Conservation (phyloP, 306 rosid species). For the Rosa multiflora region DNA sequence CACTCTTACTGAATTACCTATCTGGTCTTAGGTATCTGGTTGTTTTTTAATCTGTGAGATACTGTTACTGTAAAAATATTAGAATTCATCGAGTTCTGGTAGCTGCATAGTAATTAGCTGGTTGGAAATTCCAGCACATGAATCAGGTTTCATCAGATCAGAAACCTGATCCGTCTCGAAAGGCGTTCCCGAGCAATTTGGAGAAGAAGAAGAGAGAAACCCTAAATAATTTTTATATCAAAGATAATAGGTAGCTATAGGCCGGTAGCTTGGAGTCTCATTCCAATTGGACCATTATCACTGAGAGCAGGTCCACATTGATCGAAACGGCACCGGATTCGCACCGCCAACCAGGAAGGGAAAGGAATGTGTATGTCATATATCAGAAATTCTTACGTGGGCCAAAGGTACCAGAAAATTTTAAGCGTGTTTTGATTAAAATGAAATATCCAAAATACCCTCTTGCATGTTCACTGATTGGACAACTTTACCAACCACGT, state of each 20-base stretch:
- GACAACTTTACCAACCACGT: too few species aligned
- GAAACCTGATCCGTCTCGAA: slow-evolving; percentile 63
- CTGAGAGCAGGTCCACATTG: slow-evolving; percentile 28
- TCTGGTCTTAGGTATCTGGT: neutral
- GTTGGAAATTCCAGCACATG: slow-evolving; percentile 48
- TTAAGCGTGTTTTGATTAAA: too few species aligned
- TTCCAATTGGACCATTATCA: slow-evolving; percentile 24
- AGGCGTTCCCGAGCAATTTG: slow-evolving; percentile 36
- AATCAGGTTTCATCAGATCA: slow-evolving; percentile 38
- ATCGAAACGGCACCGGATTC: slow-evolving; percentile 27
- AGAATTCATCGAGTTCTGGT: neutral
- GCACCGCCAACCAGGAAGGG: slow-evolving; percentile 43
- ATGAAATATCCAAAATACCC: too few species aligned
- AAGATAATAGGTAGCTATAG: neutral
- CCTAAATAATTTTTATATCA: slow-evolving; percentile 4
- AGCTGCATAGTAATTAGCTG: slow-evolving; percentile 37
- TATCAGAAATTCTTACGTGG: slow-evolving; percentile 9
- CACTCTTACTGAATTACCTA: neutral
- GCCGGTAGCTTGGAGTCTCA: neutral
- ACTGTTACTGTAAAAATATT: neutral
- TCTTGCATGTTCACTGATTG: too few species aligned
- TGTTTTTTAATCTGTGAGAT: neutral
- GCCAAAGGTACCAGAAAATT: too few species aligned
- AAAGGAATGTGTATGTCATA: slow-evolving; percentile 26
- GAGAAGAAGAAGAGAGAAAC: neutral